Evolutionary conservation across 306 rosid genomes (phyloP).

Genomic region (Argentina anserina): DNA sequence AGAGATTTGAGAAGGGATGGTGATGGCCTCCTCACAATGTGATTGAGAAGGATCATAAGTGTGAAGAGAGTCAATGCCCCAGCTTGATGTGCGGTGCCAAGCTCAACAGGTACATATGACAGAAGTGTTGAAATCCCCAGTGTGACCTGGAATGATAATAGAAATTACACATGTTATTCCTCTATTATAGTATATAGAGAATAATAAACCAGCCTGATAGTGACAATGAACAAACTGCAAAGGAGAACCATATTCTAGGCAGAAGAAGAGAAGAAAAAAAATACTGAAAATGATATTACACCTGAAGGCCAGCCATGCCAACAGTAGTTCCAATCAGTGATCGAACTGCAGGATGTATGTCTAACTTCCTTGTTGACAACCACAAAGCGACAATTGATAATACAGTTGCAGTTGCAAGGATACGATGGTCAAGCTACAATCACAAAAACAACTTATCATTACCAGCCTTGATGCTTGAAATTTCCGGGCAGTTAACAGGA

Average conservation of each 20-base stretch:
- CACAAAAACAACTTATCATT: neutral
- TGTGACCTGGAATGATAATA: constrained; percentile 46
- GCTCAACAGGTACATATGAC: constrained; percentile 78
- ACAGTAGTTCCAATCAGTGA: constrained; percentile 49
- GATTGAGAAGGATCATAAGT: constrained; percentile 58
- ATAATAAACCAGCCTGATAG: neutral
- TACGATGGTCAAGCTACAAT: constrained; percentile 75
- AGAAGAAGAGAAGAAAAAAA: neutral
- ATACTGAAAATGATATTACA: constrained; percentile 13
- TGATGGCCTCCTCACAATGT: constrained; percentile 73
- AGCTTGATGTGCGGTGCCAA: constrained; percentile 84
- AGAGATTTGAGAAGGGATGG: constrained; percentile 63
- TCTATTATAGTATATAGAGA: no score
- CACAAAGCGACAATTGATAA: constrained; percentile 57
- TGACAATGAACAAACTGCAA: neutral
- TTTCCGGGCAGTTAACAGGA: neutral
- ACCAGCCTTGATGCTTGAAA: neutral
- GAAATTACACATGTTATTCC: no score
- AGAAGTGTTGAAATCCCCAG: constrained; percentile 74
- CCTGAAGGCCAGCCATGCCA: constrained; percentile 91
- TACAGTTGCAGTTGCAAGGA: constrained; percentile 72
- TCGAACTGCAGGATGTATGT: constrained; percentile 68
- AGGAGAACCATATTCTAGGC: neutral
- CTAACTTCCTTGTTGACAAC: constrained; percentile 73
- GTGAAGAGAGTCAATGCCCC: constrained; percentile 85